Evolutionary conservation across 108 stramenopile species (phyloP), one percentile per base, ranked within the genome.

Genomic region (Cylindrotheca fusiformis): DNA sequence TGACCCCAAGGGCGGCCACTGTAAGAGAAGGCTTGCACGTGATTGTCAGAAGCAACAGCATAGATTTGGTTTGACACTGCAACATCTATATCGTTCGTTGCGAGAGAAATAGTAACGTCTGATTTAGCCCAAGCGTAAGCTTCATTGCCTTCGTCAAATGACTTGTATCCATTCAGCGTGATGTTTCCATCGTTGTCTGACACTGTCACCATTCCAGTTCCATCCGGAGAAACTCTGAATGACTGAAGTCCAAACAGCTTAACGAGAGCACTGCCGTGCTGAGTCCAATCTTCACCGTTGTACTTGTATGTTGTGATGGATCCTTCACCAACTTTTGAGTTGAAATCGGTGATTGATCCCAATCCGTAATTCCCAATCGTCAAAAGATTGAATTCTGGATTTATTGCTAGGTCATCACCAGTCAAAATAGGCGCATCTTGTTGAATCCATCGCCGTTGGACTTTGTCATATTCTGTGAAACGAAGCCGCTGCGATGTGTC

Each of bases 1-100:
- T 32, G 57, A 4, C 33, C 57, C 33, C 5, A 58, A 20, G 33
- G 2, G 33, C 57, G 57, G n/a, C 57, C 57, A 41, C 57, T 58
- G 32, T 58, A 58, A 36, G 30, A 3, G 21, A 29, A 58, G 17
- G 29, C 57, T 36, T 41, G 57, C 18, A 36, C 57, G 4, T n/a
- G 3, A 6, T 58, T 28, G 2, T 6, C 18, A 21, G 3, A 3
- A 21, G 33, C 8, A 3, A 58, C 17, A 2, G 33, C 57, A 58
- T 29, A 58, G 3, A 20, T 19, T 58, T 10, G 3, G 36, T 41
- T 41, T 10, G 36, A 41, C 14, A 41, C 14, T 14, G 36, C 36
- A 41, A 41, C 10, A 41, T 41, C 36, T 10, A 41, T 14, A 6
- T 41, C 14, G 36, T 14, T 41, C 41, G 24, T 6, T 18, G 33